Base-by-base conservation (phyloP, 176 grass and related monocot species). In the Tuctoria greenei region DNA sequence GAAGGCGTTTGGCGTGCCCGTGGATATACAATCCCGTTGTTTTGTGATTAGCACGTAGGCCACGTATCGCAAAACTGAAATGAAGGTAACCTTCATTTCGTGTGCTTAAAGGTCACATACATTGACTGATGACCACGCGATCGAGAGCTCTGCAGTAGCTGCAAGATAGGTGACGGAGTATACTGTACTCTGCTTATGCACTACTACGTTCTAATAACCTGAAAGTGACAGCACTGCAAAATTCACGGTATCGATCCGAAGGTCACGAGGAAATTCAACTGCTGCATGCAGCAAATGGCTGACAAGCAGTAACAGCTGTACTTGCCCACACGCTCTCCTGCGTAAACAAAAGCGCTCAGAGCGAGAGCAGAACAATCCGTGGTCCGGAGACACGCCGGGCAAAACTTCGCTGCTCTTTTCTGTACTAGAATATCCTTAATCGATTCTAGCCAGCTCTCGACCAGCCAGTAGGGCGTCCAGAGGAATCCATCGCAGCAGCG, bases 291-390 rank as follows among this genome's bases (percentile, higher is more conserved):
- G 9, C 43, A 0, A 39, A 60, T 21, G 21, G 37, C 51, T 8
- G 16, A 10, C 26, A 51, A 4, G 44, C 12, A 36, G 43, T 52
- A 51, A 7, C 6, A 55, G 18, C 13, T 45, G 71, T 17, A 54
- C 8, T 66, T 40, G 46, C 65, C 40, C 5, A 41, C 45, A 45
- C 34, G 40, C 6, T 77, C 9, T n/a, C n/a, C n/a, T 50, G 27
- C 39, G 47, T 77, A 82, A 87, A 60, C 23, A 82, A 87, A 72
- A 17, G 73, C 73, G 61, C 72, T 35, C 24, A 2, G 45, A 17
- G 38, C 9, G 79, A 66, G 44, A 66, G 85, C 67, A 87, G 61
- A 87, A 87, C 73, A 78, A 67, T 87, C 50, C 67, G 25, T 67
- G 39, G 73, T 68, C 85, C 62, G 67, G 79, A 50, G 34, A 82